Conservation (phyloP, 176 grass and related monocot species). For the Oryza glaberrima region DNA sequence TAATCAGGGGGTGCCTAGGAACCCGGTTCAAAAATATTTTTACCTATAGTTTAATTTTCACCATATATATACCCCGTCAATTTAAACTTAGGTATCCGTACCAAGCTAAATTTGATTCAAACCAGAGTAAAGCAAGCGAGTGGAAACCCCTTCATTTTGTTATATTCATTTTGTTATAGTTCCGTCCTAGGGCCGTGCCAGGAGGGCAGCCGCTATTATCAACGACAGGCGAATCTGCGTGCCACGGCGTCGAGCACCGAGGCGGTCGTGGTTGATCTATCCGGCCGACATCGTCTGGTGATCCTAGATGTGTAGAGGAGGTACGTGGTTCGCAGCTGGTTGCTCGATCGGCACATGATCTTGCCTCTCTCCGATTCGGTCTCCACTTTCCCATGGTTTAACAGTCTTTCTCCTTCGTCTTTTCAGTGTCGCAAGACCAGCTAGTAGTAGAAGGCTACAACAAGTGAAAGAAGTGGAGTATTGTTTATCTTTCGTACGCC, state of each 20-base stretch:
- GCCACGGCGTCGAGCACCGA: conserved; percentile 19
- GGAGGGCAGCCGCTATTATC: background rate
- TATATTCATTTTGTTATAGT: no score
- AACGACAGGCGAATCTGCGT: background rate
- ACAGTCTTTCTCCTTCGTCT: background rate
- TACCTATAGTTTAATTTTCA: no score
- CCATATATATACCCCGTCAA: no score
- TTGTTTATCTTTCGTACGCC: background rate
- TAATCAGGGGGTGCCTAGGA: no score
- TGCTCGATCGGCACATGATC: conserved; percentile 15
- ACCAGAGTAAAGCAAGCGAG: no score
- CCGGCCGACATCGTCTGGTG: conserved; percentile 38
- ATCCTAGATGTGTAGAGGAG: background rate
- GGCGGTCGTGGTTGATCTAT: background rate
- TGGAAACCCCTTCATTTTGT: no score
- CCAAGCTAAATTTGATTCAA: no score
- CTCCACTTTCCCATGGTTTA: background rate
- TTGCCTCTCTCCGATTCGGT: background rate
- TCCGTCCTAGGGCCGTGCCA: background rate
- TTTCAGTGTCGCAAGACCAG: background rate
- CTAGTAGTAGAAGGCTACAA: background rate
- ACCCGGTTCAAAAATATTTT: no score
- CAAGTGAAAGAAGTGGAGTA: background rate
- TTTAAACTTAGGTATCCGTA: no score
- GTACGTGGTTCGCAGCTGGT: conserved; percentile 26